Evolutionary conservation across 768 basidiomycete species (phyloP), one percentile per base, ranked within the genome.

Genomic region (Coprinopsis marcescibilis): DNA sequence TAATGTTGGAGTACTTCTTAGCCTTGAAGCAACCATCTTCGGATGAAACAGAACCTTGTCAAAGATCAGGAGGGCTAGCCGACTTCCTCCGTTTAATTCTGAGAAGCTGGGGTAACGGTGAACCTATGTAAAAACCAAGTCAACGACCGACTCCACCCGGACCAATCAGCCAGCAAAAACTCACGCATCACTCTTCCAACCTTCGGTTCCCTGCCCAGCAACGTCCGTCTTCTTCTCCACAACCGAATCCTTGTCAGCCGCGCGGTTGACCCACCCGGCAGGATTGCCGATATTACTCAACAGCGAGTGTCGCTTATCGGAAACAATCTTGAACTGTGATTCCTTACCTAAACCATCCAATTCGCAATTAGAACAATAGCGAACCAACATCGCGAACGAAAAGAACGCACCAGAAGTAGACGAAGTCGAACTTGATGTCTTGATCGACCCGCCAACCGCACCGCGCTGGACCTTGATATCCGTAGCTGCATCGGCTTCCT

Each of bases 251-350:
- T 65, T 67, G 60, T 73, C 74, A 17, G 65, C 64, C 8, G 68
- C 63, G 20, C 81, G 77, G 55, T 81, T 82, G 15, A 85, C 77
- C 81, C 85, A 89, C 3, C 87, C 84, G 6, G 76, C 64, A 6
- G 86, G 81, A 48, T 84, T 76, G 0, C 87, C 84, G 32, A 71
- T 67, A 17, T 77, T 65, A 3, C 75, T 73, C 30, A 94, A 63
- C 34, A 94, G 61, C 34, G 82, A 85, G 38, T 87, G 68, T 23
- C 83, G 72, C 67, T 85, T 85, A 50, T 81, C 75, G 13, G 71
- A 69, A 4, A 92, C 83, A 27, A 95, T 76, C 67, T 89, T 88
- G 74, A 95, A 92, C 52, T 87, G 82, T 6, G 81, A 80, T 20
- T 56, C 52, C 60, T 56, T 52, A 1, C 57, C 53, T 5, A 46